Base-by-base conservation (phyloP, 352 stramenopile species). In the Pythium insidiosum region DNA sequence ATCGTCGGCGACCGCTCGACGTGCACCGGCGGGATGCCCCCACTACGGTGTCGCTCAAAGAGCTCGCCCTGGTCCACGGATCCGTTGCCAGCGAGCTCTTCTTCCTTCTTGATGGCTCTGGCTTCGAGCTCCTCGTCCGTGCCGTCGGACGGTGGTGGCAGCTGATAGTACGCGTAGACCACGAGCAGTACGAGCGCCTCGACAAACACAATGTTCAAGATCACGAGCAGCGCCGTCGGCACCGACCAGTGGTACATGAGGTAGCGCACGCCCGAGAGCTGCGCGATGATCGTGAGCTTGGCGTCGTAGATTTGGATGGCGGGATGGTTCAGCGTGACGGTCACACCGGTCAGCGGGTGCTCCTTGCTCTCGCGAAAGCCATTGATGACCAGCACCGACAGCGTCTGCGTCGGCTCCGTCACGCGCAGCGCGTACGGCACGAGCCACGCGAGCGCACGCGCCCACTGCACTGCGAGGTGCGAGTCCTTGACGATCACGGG, bases 171-270 rank as follows among this genome's bases (percentile, higher is more conserved):
- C 18, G 71, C 71, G 46, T 79, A 85, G 22, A 90, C 24, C 31
- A 90, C 66, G 21, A 81, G 56, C 13, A 90, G 50, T n/a, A 37
- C 66, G 33, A 90, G 47, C 13, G 60, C 63, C 57, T 92, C 72
- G 33, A 84, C 43, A 36, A 88, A 80, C 25, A 77, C 76, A 49
- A 92, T 76, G 55, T 90, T 88, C 49, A 88, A 43, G 26, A 87
- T 86, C 39, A 85, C 66, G 24, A 88, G 28, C 47, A 82, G 51
- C 6, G 78, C 76, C 0, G 78, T 90, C 22, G 76, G 56, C 21
- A 88, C 43, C 22, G 74, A 69, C 78, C 79, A 92, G 66, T 92
- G 75, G 58, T 92, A 92, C 79, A 92, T 92, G 45, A 89, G 59
- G 37, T 88, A 92, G 16, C 74, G 76, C 36, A 92, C 59, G 6